Evolutionary conservation across 148 eudicot species (phyloP).

Genomic region (Chenopodium formosanum): DNA sequence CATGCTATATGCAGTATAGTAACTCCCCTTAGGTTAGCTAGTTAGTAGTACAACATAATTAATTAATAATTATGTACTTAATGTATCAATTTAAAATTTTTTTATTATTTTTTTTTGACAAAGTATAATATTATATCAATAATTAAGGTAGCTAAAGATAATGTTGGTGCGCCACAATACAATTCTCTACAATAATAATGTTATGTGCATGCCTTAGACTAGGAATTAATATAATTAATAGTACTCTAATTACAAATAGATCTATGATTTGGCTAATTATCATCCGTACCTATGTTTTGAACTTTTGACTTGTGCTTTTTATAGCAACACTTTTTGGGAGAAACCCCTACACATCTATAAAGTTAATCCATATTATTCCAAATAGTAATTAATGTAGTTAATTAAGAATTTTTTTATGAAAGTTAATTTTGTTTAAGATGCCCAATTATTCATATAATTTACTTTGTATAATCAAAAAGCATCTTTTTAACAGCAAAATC

Average conservation of each 20-base stretch:
- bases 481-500: background rate
- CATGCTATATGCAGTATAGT: background rate
- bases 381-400: background rate
- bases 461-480: constrained; percentile 10
- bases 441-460: constrained; percentile 20
- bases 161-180: constrained; percentile 8
- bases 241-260: background rate
- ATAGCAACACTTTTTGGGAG: constrained; percentile 16
- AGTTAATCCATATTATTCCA: constrained; percentile 23
- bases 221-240: background rate
- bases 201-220: background rate
- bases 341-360: constrained; percentile 13
- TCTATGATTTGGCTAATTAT: constrained; percentile 6
- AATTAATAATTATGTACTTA: background rate
- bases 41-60: background rate
- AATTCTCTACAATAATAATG: too few relatives aligned
- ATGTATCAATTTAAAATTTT: too few relatives aligned
- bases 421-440: constrained; percentile 17
- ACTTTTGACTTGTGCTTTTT: constrained; percentile 14
- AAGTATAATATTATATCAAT: background rate
- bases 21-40: background rate
- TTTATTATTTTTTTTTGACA: too few relatives aligned
- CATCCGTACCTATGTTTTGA: constrained; percentile 18
- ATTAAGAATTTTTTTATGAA: background rate
- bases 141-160: too few relatives aligned